These are phyloP conservation scores for Bassia scoparia DNA, from an alignment of 148 eudicot species.

Conservation along the genomic window DNA sequence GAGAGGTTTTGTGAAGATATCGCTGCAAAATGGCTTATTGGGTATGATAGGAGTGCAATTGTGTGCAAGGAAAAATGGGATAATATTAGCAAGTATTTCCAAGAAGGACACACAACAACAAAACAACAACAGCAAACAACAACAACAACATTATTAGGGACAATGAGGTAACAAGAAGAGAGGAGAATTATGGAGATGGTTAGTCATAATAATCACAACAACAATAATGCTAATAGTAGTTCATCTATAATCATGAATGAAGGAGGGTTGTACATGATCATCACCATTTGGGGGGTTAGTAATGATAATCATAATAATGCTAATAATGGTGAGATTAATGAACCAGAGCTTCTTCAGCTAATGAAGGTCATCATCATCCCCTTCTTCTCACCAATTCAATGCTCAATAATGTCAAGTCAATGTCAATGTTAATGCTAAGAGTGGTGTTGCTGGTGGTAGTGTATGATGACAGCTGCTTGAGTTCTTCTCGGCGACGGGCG, in stretches of 20 bases:
- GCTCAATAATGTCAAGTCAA: constrained; percentile 26
- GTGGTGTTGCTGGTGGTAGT: constrained; percentile 24
- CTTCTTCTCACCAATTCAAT: constrained; percentile 33
- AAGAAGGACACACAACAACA: too few species aligned
- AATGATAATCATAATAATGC: not conserved
- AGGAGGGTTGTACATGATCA: constrained; percentile 27
- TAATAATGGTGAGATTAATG: constrained; percentile 30
- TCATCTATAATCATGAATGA: constrained; percentile 27
- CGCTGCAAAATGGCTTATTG: constrained; percentile 60
- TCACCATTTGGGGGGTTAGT: constrained; percentile 16
- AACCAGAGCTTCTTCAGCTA: constrained; percentile 21
- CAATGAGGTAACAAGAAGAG: constrained; percentile 37
- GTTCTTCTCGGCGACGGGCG: constrained; percentile 51
- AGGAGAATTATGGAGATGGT: constrained; percentile 39
- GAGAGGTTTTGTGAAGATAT: constrained; percentile 61
- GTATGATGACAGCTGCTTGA: constrained; percentile 49
- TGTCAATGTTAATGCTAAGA: constrained; percentile 10
- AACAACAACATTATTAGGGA: constrained; percentile 6
- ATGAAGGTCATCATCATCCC: constrained; percentile 29
- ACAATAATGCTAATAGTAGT: constrained; percentile 22
- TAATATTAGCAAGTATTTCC: constrained; percentile 36
- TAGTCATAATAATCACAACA: constrained; percentile 17
- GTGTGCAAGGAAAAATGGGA: constrained; percentile 68
- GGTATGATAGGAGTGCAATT: constrained; percentile 46
- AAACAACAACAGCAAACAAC: too few species aligned